These are phyloP conservation scores for Begonia loranthoides DNA, from an alignment of 306 rosid species.

Conservation along the genomic window DNA sequence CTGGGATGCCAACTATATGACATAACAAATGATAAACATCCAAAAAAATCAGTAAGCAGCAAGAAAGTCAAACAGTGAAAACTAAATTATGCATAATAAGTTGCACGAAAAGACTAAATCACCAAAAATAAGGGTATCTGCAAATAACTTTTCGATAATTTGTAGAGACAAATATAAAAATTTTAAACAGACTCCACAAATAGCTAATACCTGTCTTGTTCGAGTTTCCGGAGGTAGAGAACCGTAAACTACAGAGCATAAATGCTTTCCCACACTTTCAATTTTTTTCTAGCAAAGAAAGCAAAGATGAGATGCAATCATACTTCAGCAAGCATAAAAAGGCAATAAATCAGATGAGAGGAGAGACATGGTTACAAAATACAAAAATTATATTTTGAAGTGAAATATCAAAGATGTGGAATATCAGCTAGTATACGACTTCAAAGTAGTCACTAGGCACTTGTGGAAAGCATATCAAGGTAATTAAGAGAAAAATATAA, in stretches of 20 bases:
- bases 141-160: neutral
- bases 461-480: too few species aligned
- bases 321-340: too few species aligned
- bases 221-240: conserved; percentile 97
- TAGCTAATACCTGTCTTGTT: conserved; percentile 73
- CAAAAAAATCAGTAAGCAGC: conserved; percentile 14
- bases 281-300: conserved; percentile 44
- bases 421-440: neutral
- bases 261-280: conserved; percentile 58
- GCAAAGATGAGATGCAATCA: conserved; percentile 4
- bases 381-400: neutral
- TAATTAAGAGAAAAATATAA: conserved; percentile 3
- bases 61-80: conserved; percentile 3
- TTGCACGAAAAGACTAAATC: conserved; percentile 9
- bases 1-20: conserved; percentile 8
- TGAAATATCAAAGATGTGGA: neutral
- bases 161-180: conserved; percentile 5
- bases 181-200: conserved; percentile 10
- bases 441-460: too few species aligned
- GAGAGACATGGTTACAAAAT: neutral
- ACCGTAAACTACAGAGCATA: conserved; percentile 94
- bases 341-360: neutral
- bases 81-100: neutral
- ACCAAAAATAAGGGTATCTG: neutral
- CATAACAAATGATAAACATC: conserved; percentile 5